These are phyloP conservation scores for Aspergillus ostianus DNA, from an alignment of 495 filamentous ascomycete species.

Conservation along the genomic window DNA sequence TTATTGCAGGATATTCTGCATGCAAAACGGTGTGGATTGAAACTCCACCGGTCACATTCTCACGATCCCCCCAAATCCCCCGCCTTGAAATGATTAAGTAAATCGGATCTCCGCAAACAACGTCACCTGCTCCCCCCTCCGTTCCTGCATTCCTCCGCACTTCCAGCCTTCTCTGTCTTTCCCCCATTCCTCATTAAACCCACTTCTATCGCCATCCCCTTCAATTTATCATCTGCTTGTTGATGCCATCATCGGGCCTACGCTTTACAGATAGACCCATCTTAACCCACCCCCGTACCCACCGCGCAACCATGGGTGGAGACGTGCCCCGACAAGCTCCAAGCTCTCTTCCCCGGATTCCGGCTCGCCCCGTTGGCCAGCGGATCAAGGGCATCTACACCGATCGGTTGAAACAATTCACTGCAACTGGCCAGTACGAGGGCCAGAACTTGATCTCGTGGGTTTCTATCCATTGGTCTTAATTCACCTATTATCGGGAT, in stretches of 20 bases:
- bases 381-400: slow-evolving; percentile 86
- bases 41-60: not conserved
- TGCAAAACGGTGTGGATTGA: not conserved
- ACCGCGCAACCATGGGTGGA: slow-evolving; percentile 45
- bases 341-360: slow-evolving; percentile 55
- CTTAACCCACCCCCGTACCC: slow-evolving; percentile 4
- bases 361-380: slow-evolving; percentile 68
- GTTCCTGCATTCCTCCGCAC: slow-evolving; percentile 3
- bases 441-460: slow-evolving; percentile 70
- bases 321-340: slow-evolving; percentile 41
- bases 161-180: slow-evolving; percentile 1
- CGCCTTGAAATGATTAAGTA: not conserved
- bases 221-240: slow-evolving; percentile 14
- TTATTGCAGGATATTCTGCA: not conserved
- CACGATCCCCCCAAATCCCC: too few species aligned
- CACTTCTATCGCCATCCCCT: not conserved
- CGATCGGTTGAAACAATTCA: slow-evolving; percentile 80
- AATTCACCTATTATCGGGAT: not conserved
- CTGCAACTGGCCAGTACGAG: slow-evolving; percentile 75
- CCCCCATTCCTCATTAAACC: slow-evolving; percentile 5
- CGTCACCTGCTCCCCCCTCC: slow-evolving; percentile 4
- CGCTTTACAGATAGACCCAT: not conserved
- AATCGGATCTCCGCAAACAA: not conserved
- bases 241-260: slow-evolving; percentile 8
- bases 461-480: slow-evolving; percentile 17